Base-by-base conservation (phyloP, 2,329 filamentous ascomycete species). In the Trichoderma simmonsii region DNA sequence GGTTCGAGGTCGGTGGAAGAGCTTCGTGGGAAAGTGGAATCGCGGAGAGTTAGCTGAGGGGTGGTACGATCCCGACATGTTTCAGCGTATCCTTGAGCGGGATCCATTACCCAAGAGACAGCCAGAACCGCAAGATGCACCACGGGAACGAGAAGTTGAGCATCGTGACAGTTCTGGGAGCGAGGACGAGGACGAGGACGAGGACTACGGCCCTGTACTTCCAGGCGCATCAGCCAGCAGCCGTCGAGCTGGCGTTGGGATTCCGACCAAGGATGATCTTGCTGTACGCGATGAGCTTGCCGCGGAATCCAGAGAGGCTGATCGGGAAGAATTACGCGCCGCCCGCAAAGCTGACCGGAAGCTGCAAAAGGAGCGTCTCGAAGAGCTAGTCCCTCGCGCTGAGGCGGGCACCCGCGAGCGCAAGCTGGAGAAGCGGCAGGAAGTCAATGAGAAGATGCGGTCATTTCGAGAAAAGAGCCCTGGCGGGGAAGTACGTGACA, bases 21-120 rank as follows among this genome's bases (percentile, higher is more conserved):
- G 94, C 79, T 99, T 98, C 77, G 81, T 95, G 14, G 86, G 88
- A 4, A 95, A 94, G 85, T 99, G 96, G 95, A 99, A 99, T 83
- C 89, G 90, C 77, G 92, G 91, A 78, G 93, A 95, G 82, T 85
- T 98, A 74, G 92, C 93, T 5, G 92, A 95, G 81, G 93, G 93
- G 61, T 99, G 95, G 95, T 99, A 98, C 82, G 93, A 97, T 78
- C 92, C 94, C 8, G 88, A 88, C 72, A 92, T 90, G 74, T 89
- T 93, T 73, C 76, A 77, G 43, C 78, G 80, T 28, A 80, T 83
- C 9, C 74, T 80, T 34, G 79, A 80, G 11, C 80, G 77, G 74
- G 73, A 72, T 1, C 66, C 74, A 14, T 72, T 59, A 67, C 72
- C 63, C 34, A 28, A 30, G 60, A 36, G 7, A 5, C 15, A 48